Base-by-base conservation (phyloP, 768 basidiomycete species). In the Pleurotus pulmonarius region DNA sequence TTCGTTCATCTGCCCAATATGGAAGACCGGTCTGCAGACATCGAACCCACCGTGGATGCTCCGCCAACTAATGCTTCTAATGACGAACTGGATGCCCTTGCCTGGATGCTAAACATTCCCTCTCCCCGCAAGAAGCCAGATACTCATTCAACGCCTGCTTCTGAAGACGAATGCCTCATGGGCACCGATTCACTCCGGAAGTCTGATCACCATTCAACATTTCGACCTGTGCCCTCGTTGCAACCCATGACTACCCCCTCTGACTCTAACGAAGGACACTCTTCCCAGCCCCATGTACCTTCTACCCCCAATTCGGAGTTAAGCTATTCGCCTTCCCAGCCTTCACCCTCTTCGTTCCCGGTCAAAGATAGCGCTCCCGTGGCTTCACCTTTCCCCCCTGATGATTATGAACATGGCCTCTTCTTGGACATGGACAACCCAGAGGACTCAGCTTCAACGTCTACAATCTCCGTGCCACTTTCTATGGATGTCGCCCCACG, bases 1-100 rank as follows among this genome's bases (percentile, higher is more conserved):
- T 53, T 53, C 39, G 34, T 53, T n/a, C 38, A 53, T 38, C 18
- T 53, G 16, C 38, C 51, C 13, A 53, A 40, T 20, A 29, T 41
- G 6, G 51, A 53, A 41, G 51, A 53, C 39, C 39, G 18, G 29
- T 11, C 2, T 34, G 29, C 29, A 11, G 29, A 34, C 29, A 34
- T 9, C 39, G 51, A 40, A 18, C 12, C 51, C 18, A 8, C 22
- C n/a, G 9, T 13, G 16, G 20, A 49, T 12, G 16, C n/a, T 47
- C 46, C 13, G 20, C 9, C 8, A 5, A 22, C 51, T n/a, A 20
- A 38, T 53, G 11, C 34, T 41, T 9, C 15, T 40, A 44, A 44
- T 2, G 20, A 44, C n/a, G 41, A 22, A 34, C 41, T n/a, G n/a
- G 41, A 44, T 16, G 41, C 41, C 20, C 41, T 44, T n/a, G 41